Conservation (phyloP, 2,329 filamentous ascomycete genomes). For the Stemphylium lycopersici region DNA sequence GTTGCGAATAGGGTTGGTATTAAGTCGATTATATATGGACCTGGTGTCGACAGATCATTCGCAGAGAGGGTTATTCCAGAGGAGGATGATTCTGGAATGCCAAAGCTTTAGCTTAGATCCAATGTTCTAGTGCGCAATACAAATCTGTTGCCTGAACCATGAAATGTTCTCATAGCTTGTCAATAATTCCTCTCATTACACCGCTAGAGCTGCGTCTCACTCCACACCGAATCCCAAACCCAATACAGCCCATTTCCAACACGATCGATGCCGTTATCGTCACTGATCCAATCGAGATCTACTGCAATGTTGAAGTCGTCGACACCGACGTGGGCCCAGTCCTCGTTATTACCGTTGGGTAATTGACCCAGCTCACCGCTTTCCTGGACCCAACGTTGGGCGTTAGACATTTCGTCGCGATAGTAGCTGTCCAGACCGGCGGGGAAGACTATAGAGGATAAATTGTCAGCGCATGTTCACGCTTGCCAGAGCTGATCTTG, state of each 20-base stretch:
- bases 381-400: not conserved
- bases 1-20: too few species aligned
- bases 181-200: not conserved
- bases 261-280: slow-evolving; percentile 6
- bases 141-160: too few species aligned
- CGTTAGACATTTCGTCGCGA: not conserved
- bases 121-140: too few species aligned
- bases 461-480: not conserved
- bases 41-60: too few species aligned
- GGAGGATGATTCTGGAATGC: too few species aligned
- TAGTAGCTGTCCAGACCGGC: not conserved
- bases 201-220: slow-evolving; percentile 2
- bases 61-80: too few species aligned
- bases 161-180: too few species aligned
- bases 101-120: too few species aligned
- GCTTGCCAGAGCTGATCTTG: not conserved
- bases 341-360: not conserved
- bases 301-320: slow-evolving; percentile 1
- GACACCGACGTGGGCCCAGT: not conserved
- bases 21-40: too few species aligned
- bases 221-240: slow-evolving; percentile 23
- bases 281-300: slow-evolving; percentile 2
- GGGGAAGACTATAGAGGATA: not conserved
- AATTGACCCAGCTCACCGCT: not conserved
- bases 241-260: slow-evolving; percentile 21